phyloP scores from a whole-genome alignment of 2,329 filamentous ascomycete species.

The Corniculantispora saksenae region DNA sequence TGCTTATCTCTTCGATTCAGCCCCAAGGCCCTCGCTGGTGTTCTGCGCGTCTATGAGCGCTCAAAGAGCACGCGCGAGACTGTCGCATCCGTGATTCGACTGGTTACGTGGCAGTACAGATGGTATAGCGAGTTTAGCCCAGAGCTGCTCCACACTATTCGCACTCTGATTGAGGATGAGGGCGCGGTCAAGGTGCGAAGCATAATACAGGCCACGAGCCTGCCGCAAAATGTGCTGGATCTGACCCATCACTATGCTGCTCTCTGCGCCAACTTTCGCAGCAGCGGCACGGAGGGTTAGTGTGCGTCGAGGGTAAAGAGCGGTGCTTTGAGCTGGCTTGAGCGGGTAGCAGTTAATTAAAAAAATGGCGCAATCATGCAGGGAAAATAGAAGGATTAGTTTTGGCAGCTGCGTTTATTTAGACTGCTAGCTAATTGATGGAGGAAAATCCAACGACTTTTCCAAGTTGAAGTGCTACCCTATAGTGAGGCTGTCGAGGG shows the following conservation, averaged over 20 bases:
- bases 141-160: constrained; percentile 81
- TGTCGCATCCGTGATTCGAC: constrained; percentile 80
- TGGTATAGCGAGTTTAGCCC: constrained; percentile 99
- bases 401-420: neutral
- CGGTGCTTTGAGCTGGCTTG: neutral
- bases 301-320: neutral
- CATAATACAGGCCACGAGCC: constrained; percentile 92
- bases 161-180: constrained; percentile 94
- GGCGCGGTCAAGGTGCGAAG: constrained; percentile 95
- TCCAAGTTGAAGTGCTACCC: neutral
- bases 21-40: constrained; percentile 85
- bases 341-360: constrained; percentile 1
- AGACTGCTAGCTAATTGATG: neutral
- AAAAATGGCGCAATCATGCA: constrained; percentile 10
- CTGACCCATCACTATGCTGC: constrained; percentile 95
- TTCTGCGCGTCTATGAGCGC: constrained; percentile 77
- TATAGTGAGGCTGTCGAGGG: neutral
- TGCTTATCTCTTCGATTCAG: constrained; percentile 88
- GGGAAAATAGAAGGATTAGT: constrained; percentile 4
- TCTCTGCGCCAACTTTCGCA: constrained; percentile 90
- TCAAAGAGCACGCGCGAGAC: constrained; percentile 78
- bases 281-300: constrained; percentile 85
- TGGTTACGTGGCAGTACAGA: constrained; percentile 97
- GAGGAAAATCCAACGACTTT: neutral
- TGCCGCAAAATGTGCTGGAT: constrained; percentile 90